Percentiles rank a stretch among this genome's conserved stretches.
These are phyloP conservation scores for Aphanomyces cochlioides DNA, from an alignment of 352 stramenopile species.

Conservation along the genomic window DNA sequence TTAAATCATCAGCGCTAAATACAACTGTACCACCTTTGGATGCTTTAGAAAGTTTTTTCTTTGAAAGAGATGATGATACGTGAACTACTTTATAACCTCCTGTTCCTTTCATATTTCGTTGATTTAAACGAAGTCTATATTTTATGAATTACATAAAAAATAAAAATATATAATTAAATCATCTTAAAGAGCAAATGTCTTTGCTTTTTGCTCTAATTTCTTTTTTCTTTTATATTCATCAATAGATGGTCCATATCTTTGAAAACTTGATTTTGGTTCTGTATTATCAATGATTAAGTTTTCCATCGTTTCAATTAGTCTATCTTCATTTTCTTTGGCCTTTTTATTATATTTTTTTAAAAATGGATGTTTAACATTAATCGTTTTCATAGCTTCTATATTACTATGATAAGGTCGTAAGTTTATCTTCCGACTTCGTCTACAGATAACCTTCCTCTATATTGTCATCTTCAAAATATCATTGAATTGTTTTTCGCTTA, in stretches of 20 bases:
- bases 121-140: not conserved
- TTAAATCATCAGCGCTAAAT: slow-evolving; percentile 6
- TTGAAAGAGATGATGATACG: not conserved
- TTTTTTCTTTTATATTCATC: not conserved
- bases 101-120: slow-evolving; percentile 1
- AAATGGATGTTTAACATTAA: not conserved
- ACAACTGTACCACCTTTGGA: not conserved
- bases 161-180: too few relatives aligned
- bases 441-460: not conserved
- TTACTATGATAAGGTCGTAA: too few relatives aligned
- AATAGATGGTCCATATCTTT: not conserved
- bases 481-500: not conserved
- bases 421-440: too few relatives aligned
- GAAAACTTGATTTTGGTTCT: not conserved
- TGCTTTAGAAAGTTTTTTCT: not conserved
- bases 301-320: slow-evolving; percentile 9
- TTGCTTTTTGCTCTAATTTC: not conserved
- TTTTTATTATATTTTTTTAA: not conserved
- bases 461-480: not conserved
- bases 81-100: not conserved
- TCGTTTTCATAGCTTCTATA: not conserved
- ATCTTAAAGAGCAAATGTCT: slow-evolving; percentile 6
- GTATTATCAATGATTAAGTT: not conserved
- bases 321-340: slow-evolving; percentile 2
- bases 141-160: not conserved